Conservation (phyloP, 306 rosid species). For the Prunus fruticosa region DNA sequence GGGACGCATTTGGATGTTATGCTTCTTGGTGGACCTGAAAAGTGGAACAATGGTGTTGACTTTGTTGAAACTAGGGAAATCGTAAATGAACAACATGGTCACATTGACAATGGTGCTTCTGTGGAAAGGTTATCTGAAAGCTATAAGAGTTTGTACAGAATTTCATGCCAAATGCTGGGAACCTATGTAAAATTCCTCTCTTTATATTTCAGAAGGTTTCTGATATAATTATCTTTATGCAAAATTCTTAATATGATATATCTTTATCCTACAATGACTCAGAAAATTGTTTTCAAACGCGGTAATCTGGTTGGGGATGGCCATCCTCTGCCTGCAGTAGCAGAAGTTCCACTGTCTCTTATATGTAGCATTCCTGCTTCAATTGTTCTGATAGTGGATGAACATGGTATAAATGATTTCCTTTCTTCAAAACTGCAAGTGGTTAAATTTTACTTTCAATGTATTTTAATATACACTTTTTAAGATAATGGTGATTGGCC, state of each 20-base stretch:
- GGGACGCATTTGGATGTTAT: constrained; percentile 61
- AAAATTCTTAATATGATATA: constrained; percentile 5
- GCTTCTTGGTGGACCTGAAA: constrained; percentile 85
- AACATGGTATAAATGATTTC: constrained; percentile 53
- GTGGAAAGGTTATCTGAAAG: constrained; percentile 54
- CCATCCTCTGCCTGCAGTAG: constrained; percentile 76
- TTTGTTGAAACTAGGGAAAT: constrained; percentile 46
- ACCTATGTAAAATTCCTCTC: constrained; percentile 59
- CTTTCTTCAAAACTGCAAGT: constrained; percentile 19
- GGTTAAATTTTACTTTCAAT: constrained; percentile 6
- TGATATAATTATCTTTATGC: constrained; percentile 7
- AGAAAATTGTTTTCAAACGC: constrained; percentile 69
- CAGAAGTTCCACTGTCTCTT: constrained; percentile 50
- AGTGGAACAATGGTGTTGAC: constrained; percentile 57
- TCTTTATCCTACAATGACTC: constrained; percentile 36
- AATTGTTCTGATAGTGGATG: constrained; percentile 75
- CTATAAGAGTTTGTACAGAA: constrained; percentile 53
- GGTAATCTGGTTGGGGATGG: constrained; percentile 90
- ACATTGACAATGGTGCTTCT: constrained; percentile 42
- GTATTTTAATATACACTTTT: background rate
- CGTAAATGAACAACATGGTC: constrained; percentile 43
- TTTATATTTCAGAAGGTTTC: constrained; percentile 10
- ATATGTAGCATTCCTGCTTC: constrained; percentile 67
- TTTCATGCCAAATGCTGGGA: constrained; percentile 67
- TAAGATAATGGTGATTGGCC: constrained; percentile 26